These are phyloP conservation scores for Synchytrium microbalum DNA, from an alignment of 371 early-diverging fungal species.

Conservation along the genomic window DNA sequence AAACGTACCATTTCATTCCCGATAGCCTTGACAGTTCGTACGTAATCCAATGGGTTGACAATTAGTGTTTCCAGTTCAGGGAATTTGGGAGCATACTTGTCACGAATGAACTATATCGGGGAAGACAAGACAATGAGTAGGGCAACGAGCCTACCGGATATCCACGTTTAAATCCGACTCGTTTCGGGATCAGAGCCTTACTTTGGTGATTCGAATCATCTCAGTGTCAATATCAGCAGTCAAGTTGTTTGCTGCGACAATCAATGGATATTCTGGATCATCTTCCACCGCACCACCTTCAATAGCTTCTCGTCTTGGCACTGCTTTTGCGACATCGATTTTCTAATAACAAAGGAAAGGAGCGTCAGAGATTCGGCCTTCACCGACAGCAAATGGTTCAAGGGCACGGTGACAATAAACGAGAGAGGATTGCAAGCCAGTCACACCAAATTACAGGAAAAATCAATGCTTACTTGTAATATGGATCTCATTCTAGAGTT, in stretches of 20 bases:
- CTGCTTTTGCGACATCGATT: slow-evolving; percentile 19
- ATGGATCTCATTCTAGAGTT: slow-evolving; percentile 25
- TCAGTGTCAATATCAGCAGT: slow-evolving; percentile 83
- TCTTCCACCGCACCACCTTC: slow-evolving; percentile 38
- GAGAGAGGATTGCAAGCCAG: not conserved
- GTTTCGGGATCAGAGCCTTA: slow-evolving; percentile 19
- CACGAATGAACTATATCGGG: slow-evolving; percentile 64
- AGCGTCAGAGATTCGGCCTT: not conserved
- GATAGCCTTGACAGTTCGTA: slow-evolving; percentile 76
- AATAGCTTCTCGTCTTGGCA: slow-evolving; percentile 12
- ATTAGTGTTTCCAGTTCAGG: slow-evolving; percentile 88
- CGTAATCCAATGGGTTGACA: slow-evolving; percentile 80
- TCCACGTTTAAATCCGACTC: not conserved
- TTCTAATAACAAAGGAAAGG: slow-evolving; percentile 16
- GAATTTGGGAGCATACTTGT: slow-evolving; percentile 80
- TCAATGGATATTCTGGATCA: slow-evolving; percentile 80
- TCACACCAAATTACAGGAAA: not conserved
- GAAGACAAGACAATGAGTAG: not conserved
- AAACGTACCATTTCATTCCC: slow-evolving; percentile 52
- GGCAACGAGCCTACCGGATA: not conserved
- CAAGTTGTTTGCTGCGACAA: slow-evolving; percentile 79
- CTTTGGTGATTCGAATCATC: slow-evolving; percentile 77
- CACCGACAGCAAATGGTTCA: not conserved
- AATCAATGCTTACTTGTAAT: slow-evolving; percentile 15
- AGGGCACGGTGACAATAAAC: not conserved